Evolutionary conservation across 495 filamentous ascomycete genomes (phyloP), one percentile per base, ranked within the genome.

Genomic region (Glonium stellatum): DNA sequence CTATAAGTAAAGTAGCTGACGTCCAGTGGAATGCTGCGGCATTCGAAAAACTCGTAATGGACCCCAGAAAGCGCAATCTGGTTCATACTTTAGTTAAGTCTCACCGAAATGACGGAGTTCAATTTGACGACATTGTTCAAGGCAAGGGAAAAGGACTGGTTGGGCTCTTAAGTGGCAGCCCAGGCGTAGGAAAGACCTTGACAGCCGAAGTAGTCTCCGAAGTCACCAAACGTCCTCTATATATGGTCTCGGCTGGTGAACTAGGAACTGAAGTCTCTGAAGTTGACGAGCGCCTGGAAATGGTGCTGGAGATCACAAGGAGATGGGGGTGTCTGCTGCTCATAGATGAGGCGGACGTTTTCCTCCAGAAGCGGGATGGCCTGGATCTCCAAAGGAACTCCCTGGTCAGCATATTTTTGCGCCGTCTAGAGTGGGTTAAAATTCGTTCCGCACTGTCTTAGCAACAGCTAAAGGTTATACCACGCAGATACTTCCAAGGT

Each of bases 271-370:
- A 48, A 21, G 35, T 58, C 5, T 31, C 61, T 22, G 21, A 61
- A 49, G 62, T 65, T 22, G 62, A 65, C 52, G 9, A 13, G 18
- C 50, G 53, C 8, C 54, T 65, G 5, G 57, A 22, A 11, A 58
- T 57, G n/a, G 57, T 57, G 34, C 35, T 65, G 2, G 47, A 60
- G 18, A 57, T 65, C 44, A 55, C 54, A n/a, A 36, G 42, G 9
- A 60, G 57, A 48, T 65, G 62, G 62, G 22, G 47, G 15, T 42
- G 42, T 1, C 54, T 65, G 5, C 53, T 65, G 15, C 37, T 65
- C 3, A 46, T 65, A 15, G 62, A 65, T 44, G 62, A 65, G 39
- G 41, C 31, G 34, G 62, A 65, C 52, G 57, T 64, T 12, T 64
- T 64, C 52, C 61, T 64, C 4, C 50, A 60, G 44, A 37, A 35